Percentiles rank a stretch among this genome's conserved stretches.
These are phyloP conservation scores for Caloboletus inedulis DNA, from an alignment of 1,284 basidiomycete species.

Conservation along the genomic window DNA sequence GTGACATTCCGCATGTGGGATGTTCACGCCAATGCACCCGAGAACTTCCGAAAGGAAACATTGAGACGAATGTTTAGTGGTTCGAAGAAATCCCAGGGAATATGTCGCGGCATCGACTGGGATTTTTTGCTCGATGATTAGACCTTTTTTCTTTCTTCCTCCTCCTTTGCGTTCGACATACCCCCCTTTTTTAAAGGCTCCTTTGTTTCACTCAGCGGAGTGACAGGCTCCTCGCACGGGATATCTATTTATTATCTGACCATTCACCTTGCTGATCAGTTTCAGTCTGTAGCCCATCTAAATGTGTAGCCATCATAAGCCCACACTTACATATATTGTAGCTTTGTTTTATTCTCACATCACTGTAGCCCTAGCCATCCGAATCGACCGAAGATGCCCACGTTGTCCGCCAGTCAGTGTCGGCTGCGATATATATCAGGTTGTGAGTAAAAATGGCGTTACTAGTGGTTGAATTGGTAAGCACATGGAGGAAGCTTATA, in stretches of 20 bases:
- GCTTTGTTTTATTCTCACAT: conserved; percentile 5
- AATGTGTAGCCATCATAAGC: conserved; percentile 25
- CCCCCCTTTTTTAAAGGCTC: conserved; percentile 1
- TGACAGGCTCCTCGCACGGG: conserved; percentile 3
- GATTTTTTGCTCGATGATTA: conserved; percentile 73
- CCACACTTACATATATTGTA: conserved; percentile 25
- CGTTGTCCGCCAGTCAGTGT: neutral
- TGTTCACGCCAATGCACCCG: conserved; percentile 57
- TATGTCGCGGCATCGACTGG: conserved; percentile 56
- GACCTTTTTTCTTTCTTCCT: conserved; percentile 4
- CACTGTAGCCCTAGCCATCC: conserved; percentile 25
- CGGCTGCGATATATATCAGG: neutral
- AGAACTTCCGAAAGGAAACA: conserved; percentile 56
- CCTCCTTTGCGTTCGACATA: conserved; percentile 13
- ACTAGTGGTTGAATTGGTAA: too few species aligned
- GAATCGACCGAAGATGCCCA: conserved; percentile 5
- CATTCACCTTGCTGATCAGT: conserved; percentile 9
- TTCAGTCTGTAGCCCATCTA: conserved; percentile 24
- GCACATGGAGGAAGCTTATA: neutral
- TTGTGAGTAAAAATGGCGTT: neutral
- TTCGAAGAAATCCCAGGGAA: conserved; percentile 50
- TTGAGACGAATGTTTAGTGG: conserved; percentile 63
- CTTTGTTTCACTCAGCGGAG: conserved; percentile 6
- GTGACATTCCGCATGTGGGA: conserved; percentile 79
- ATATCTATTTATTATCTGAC: conserved; percentile 18